Evolutionary conservation across 2,329 filamentous ascomycete genomes (phyloP).

Genomic region (Dendrostoma leiphaemia): DNA sequence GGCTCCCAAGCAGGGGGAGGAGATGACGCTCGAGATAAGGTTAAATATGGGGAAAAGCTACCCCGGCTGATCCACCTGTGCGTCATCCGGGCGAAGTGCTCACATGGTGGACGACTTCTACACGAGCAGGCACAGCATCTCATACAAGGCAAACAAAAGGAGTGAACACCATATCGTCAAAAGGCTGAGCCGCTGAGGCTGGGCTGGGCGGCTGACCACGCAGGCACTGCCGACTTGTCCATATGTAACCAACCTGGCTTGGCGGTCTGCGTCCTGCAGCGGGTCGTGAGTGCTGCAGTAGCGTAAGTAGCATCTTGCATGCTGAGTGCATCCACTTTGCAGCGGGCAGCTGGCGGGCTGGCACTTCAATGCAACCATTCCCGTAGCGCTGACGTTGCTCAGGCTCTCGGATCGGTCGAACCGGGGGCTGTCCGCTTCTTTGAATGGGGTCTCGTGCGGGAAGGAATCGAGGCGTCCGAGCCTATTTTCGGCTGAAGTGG

Average conservation of each 20-base stretch:
- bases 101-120: not conserved
- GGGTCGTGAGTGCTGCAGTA: not conserved
- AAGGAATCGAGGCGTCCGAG: too few relatives aligned
- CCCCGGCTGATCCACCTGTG: not conserved
- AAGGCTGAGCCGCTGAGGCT: not conserved
- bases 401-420: not conserved
- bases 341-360: not conserved
- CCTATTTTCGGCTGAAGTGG: too few relatives aligned
- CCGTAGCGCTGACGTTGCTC: not conserved
- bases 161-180: slow-evolving; percentile 9
- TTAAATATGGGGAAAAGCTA: not conserved
- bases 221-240: not conserved
- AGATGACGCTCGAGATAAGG: not conserved
- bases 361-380: not conserved
- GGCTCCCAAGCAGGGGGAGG: not conserved
- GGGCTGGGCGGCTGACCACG: not conserved
- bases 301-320: not conserved
- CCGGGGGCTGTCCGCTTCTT: not conserved
- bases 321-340: too few relatives aligned
- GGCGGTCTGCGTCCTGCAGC: slow-evolving; percentile 1
- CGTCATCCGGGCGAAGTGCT: not conserved
- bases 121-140: not conserved
- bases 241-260: not conserved
- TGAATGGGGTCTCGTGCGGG: not conserved
- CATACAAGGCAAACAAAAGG: not conserved